A percentile compares a stretch with the other conserved stretches of the same genome.
Evolutionary conservation across 345 rosid genomes (phyloP).

Genomic region (Luvunga scandens): DNA sequence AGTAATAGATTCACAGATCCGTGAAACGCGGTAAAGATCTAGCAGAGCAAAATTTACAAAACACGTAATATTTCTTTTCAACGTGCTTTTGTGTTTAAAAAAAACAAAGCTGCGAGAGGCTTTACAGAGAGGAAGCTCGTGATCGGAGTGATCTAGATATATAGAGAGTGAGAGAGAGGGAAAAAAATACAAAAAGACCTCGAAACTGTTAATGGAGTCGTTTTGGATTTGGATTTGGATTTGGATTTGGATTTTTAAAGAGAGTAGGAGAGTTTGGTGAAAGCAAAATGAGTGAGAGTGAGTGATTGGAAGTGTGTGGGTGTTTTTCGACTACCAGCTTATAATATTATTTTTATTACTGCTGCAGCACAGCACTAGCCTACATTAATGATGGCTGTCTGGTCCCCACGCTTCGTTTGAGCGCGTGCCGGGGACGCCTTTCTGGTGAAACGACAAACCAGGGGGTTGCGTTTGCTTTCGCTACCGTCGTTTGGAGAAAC

Average conservation of each 20-base stretch:
- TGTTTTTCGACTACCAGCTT: not conserved
- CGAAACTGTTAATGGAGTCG: too few relatives aligned
- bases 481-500: slow-evolving; percentile 6
- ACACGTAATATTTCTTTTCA: not conserved
- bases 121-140: not conserved
- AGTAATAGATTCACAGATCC: slow-evolving; percentile 45
- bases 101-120: not conserved
- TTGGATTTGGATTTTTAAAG: slow-evolving; percentile 2
- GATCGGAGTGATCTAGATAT: not conserved
- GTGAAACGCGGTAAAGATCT: slow-evolving; percentile 54
- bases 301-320: not conserved
- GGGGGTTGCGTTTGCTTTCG: slow-evolving; percentile 9
- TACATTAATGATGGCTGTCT: slow-evolving; percentile 27
- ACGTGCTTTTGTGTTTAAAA: too few relatives aligned
- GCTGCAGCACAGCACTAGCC: too few relatives aligned
- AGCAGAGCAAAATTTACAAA: not conserved
- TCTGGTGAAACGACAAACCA: slow-evolving; percentile 19
- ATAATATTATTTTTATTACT: too few relatives aligned
- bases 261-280: slow-evolving; percentile 16
- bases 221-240: not conserved
- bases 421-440: slow-evolving; percentile 17
- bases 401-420: slow-evolving; percentile 15
- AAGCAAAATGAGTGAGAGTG: not conserved
- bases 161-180: not conserved
- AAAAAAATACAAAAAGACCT: not conserved